A percentile compares a stretch with the other conserved stretches of the same genome.
phyloP scores from a whole-genome alignment of 495 filamentous ascomycete species.

The Talaromyces borbonicus region DNA sequence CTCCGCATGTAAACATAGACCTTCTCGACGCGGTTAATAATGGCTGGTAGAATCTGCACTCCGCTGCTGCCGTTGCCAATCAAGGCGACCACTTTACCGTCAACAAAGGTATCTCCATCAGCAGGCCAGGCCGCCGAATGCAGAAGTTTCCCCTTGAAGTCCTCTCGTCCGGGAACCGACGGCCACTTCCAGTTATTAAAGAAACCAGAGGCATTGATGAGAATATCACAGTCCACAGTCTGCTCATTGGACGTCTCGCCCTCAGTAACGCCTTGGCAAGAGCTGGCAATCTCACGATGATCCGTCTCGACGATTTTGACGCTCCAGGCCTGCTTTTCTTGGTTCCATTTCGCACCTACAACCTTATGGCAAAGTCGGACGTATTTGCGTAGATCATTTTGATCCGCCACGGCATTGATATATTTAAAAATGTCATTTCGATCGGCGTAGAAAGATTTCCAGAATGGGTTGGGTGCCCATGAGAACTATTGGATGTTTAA shows the following conservation, averaged over 20 bases:
- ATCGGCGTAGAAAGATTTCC: conserved; percentile 41
- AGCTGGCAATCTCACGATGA: conserved; percentile 1
- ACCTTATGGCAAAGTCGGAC: conserved; percentile 9
- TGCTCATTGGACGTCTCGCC: conserved; percentile 1
- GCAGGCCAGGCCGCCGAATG: conserved; percentile 43
- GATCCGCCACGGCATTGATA: conserved; percentile 22
- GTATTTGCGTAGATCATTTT: conserved; percentile 11
- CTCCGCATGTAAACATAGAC: conserved; percentile 12
- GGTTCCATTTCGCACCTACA: conserved; percentile 12
- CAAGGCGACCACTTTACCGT: conserved; percentile 37
- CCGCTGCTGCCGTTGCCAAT: conserved; percentile 20
- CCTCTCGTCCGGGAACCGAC: conserved; percentile 31
- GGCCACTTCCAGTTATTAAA: conserved; percentile 35
- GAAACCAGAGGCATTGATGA: conserved; percentile 11
- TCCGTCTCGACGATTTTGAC: conserved; percentile 1
- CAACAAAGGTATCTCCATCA: conserved; percentile 23
- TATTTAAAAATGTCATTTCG: conserved; percentile 44
- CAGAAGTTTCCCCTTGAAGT: conserved; percentile 34
- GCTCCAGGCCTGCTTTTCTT: conserved; percentile 21
- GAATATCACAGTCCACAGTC: not conserved
- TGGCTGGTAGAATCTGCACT: not conserved
- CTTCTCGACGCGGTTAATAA: conserved; percentile 6
- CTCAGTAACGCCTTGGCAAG: too few species aligned
- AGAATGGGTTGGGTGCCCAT: conserved; percentile 15
- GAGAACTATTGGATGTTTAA: conserved; percentile 23